Percentiles rank a stretch among this genome's conserved stretches.
Evolutionary conservation across 768 basidiomycete species (phyloP).

Genomic region (Serpula lacrymans): DNA sequence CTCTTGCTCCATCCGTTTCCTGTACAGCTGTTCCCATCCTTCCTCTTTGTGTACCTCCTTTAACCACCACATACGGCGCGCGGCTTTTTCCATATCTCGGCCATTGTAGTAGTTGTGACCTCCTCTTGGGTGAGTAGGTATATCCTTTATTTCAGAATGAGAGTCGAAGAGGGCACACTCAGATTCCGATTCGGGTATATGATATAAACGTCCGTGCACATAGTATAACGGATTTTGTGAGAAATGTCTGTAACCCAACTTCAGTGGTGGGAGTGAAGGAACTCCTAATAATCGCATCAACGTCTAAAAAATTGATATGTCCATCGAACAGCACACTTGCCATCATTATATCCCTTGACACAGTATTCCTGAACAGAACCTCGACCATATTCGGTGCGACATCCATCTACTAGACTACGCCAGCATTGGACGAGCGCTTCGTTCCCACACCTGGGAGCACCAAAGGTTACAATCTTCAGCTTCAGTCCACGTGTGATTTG

Average conservation of each 20-base stretch:
- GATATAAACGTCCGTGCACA: constrained; percentile 44
- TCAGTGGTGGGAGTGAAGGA: constrained; percentile 50
- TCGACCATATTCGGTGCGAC: constrained; percentile 33
- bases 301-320: too few species aligned
- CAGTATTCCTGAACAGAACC: constrained; percentile 42
- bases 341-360: constrained; percentile 56
- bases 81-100: constrained; percentile 47
- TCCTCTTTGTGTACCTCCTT: constrained; percentile 27
- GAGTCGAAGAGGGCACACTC: constrained; percentile 44
- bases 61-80: constrained; percentile 42
- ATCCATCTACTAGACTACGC: constrained; percentile 32
- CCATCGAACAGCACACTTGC: constrained; percentile 31
- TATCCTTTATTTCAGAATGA: constrained; percentile 6
- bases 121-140: constrained; percentile 42
- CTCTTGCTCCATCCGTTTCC: constrained; percentile 1
- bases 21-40: constrained; percentile 46
- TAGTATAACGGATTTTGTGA: constrained; percentile 47
- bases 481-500: constrained; percentile 24
- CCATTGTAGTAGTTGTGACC: constrained; percentile 65
- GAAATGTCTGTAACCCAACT: constrained; percentile 53
- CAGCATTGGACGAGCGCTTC: constrained; percentile 38
- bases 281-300: constrained; percentile 50
- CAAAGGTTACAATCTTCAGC: constrained; percentile 47
- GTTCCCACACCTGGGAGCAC: constrained; percentile 50
- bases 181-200: constrained; percentile 40